Evolutionary conservation across 768 basidiomycete genomes (phyloP).

Genomic region (Pisolithus marmoratus): DNA sequence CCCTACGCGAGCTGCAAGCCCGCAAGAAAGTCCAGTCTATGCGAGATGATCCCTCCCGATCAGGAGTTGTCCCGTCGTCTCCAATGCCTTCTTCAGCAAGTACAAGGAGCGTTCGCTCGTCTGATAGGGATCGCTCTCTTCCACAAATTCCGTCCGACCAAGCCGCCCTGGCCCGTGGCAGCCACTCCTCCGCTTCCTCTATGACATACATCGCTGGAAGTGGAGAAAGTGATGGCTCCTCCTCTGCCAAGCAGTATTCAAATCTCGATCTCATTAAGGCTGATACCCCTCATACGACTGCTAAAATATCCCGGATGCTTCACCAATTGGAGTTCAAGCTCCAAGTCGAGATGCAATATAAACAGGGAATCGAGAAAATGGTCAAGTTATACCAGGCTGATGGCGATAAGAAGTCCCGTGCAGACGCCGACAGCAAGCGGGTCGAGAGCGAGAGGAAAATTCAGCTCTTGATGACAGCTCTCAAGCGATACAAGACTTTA

Average conservation of each 20-base stretch:
- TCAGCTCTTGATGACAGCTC: slow-evolving; percentile 82
- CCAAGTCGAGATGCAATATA: slow-evolving; percentile 97
- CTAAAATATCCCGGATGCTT: slow-evolving; percentile 96
- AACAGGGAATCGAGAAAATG: slow-evolving; percentile 99
- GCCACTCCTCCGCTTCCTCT: slow-evolving; percentile 35
- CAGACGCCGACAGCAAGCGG: slow-evolving; percentile 89
- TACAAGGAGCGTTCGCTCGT: slow-evolving; percentile 10
- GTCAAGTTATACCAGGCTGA: slow-evolving; percentile 93
- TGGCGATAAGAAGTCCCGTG: slow-evolving; percentile 93
- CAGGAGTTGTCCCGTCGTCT: slow-evolving; percentile 34
- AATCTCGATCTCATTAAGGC: slow-evolving; percentile 95
- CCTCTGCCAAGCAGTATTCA: slow-evolving; percentile 63
- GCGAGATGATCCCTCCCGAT: slow-evolving; percentile 50
- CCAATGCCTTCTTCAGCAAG: slow-evolving; percentile 15
- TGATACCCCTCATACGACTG: slow-evolving; percentile 92
- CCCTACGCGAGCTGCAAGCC: slow-evolving; percentile 74
- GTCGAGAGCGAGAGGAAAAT: slow-evolving; percentile 97
- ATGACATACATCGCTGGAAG: slow-evolving; percentile 33
- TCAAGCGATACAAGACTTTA: slow-evolving; percentile 94
- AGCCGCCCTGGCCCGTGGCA: slow-evolving; percentile 31
- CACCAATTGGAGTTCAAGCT: slow-evolving; percentile 99
- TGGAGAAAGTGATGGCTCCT: slow-evolving; percentile 32
- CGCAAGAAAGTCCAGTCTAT: slow-evolving; percentile 64
- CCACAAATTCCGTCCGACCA: slow-evolving; percentile 51
- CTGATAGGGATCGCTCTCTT: slow-evolving; percentile 30